Conservation (phyloP, 2,329 filamentous ascomycete species). For the Didymosphaeria variabile region DNA sequence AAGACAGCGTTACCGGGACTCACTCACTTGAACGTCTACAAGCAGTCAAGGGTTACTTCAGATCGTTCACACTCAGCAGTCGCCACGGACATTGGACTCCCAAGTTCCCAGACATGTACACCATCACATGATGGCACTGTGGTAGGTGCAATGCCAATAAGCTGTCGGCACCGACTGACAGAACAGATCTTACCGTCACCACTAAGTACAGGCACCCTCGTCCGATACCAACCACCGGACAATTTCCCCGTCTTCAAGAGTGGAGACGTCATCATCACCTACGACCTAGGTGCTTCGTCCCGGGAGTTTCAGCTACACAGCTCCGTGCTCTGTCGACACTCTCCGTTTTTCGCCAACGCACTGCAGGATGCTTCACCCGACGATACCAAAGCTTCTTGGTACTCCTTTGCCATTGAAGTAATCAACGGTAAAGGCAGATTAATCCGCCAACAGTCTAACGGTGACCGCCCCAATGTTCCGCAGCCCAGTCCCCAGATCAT, state of each 20-base stretch:
- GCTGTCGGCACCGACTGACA: not conserved
- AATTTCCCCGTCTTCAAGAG: slow-evolving; percentile 24
- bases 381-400: slow-evolving; percentile 6
- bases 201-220: not conserved
- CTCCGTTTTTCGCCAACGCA: slow-evolving; percentile 21
- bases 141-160: slow-evolving; percentile 3
- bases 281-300: not conserved
- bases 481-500: not conserved
- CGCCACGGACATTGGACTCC: not conserved
- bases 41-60: not conserved
- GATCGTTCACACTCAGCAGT: not conserved
- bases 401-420: slow-evolving; percentile 19
- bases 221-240: slow-evolving; percentile 10
- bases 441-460: slow-evolving; percentile 5
- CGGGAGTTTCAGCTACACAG: slow-evolving; percentile 24
- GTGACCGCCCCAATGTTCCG: slow-evolving; percentile 6
- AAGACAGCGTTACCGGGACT: not conserved
- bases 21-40: not conserved
- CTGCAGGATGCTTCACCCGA: not conserved
- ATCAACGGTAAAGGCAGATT: slow-evolving; percentile 10
- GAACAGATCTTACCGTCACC: slow-evolving; percentile 1
- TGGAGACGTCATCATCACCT: slow-evolving; percentile 28
- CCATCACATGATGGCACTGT: slow-evolving; percentile 8
- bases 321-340: slow-evolving; percentile 16
- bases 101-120: slow-evolving; percentile 4